Evolutionary conservation across 768 basidiomycete species (phyloP).

Genomic region (Leccinum subgranulosum): DNA sequence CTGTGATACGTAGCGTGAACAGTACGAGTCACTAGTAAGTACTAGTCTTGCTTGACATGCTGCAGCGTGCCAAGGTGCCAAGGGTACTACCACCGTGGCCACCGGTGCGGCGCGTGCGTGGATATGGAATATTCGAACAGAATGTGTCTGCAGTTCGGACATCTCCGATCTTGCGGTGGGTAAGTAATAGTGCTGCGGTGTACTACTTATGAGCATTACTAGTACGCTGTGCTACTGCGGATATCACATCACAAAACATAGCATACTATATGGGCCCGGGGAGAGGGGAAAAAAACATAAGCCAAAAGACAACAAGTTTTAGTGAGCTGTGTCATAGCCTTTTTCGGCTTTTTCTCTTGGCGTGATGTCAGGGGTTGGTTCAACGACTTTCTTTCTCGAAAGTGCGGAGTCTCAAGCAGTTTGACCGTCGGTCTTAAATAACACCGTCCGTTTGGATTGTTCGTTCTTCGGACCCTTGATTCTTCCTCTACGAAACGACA

Average conservation of each 20-base stretch:
- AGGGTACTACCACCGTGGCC: neutral
- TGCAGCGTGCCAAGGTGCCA: neutral
- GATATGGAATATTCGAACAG: constrained; percentile 28
- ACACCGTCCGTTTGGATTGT: neutral
- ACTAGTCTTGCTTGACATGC: neutral
- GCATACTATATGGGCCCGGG: neutral
- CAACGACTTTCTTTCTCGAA: neutral
- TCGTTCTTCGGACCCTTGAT: neutral
- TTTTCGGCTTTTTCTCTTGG: constrained; percentile 4
- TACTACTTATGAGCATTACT: neutral
- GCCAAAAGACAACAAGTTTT: neutral
- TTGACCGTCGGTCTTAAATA: constrained; percentile 2
- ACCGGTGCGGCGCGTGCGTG: constrained; percentile 6
- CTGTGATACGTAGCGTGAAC: neutral
- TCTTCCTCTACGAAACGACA: neutral
- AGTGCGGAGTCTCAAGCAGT: neutral
- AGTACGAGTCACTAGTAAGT: neutral
- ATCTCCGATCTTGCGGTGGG: constrained; percentile 8
- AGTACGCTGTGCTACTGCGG: neutral
- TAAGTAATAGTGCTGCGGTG: neutral
- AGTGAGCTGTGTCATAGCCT: constrained; percentile 6
- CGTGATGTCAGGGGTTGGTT: neutral
- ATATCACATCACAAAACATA: neutral
- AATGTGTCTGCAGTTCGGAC: constrained; percentile 13
- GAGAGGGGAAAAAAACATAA: neutral